Evolutionary conservation across 139 green algal genomes (phyloP).

Genomic region (Coelastrella sp.): DNA sequence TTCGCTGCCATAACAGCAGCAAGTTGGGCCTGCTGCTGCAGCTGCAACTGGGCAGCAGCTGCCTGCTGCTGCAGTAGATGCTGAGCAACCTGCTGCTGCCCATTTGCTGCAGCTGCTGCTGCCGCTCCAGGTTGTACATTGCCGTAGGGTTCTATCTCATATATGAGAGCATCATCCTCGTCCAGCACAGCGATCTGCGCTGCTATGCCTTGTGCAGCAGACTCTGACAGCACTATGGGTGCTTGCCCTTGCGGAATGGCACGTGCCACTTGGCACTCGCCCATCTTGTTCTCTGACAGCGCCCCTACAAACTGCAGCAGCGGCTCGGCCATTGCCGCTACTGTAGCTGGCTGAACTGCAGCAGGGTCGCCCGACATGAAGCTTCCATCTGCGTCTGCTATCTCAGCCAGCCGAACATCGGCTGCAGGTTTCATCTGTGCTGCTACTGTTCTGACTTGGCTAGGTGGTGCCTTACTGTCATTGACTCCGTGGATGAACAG

Average conservation of each 20-base stretch:
- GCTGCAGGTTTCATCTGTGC: slow-evolving; percentile 18
- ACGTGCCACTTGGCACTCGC: slow-evolving; percentile 40
- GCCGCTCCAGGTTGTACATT: neutral
- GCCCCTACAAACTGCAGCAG: slow-evolving; percentile 40
- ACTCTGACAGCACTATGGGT: slow-evolving; percentile 4
- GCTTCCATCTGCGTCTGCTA: slow-evolving; percentile 23
- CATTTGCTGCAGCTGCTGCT: neutral
- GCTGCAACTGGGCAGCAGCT: slow-evolving; percentile 31
- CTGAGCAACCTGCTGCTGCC: slow-evolving; percentile 18
- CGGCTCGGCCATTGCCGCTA: neutral
- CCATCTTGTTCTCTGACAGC: neutral
- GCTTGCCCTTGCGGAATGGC: slow-evolving; percentile 2
- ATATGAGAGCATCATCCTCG: slow-evolving; percentile 1
- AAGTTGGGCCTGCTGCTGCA: slow-evolving; percentile 30
- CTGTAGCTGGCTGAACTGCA: neutral
- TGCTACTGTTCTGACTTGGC: slow-evolving; percentile 14
- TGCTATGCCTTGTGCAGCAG: slow-evolving; percentile 12
- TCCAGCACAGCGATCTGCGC: slow-evolving; percentile 15
- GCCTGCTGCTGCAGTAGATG: slow-evolving; percentile 31
- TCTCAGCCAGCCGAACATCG: neutral
- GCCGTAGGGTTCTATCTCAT: slow-evolving; percentile 18
- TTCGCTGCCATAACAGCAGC: slow-evolving; percentile 7
- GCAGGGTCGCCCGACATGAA: slow-evolving; percentile 23
- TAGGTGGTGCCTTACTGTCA: neutral
- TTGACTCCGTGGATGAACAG: slow-evolving; percentile 53